These are phyloP conservation scores for Apiospora saccharicola DNA, from an alignment of 2,329 filamentous ascomycete species.

Conservation along the genomic window DNA sequence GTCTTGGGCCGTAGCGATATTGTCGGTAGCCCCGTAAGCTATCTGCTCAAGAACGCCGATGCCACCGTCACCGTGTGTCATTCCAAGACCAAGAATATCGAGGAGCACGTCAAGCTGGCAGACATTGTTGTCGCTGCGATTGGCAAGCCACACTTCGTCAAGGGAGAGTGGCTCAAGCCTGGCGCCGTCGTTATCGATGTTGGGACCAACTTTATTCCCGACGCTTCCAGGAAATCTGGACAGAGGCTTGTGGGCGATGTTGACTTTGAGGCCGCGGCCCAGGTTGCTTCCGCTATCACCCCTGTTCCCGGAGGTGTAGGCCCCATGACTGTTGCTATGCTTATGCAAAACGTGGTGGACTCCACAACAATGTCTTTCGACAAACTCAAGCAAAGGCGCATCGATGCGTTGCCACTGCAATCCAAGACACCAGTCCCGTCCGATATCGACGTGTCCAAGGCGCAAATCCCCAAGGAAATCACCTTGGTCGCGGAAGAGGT, in stretches of 20 bases:
- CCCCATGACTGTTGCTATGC: constrained; percentile 99
- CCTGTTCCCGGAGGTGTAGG: constrained; percentile 96
- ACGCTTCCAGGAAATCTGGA: constrained; percentile 89
- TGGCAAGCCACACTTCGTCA: constrained; percentile 85
- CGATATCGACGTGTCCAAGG: constrained; percentile 89
- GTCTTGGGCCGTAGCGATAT: constrained; percentile 96
- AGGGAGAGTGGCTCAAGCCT: constrained; percentile 94
- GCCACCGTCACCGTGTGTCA: constrained; percentile 97
- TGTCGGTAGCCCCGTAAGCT: constrained; percentile 95
- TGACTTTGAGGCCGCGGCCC: constrained; percentile 82
- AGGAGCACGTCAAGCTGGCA: constrained; percentile 78
- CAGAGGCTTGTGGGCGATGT: constrained; percentile 94
- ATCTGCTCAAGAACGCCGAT: constrained; percentile 92
- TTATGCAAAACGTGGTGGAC: constrained; percentile 93
- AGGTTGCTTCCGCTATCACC: constrained; percentile 92
- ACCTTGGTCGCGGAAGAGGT: constrained; percentile 84
- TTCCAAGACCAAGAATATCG: constrained; percentile 80
- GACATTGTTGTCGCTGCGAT: constrained; percentile 94
- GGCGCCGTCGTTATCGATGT: constrained; percentile 97
- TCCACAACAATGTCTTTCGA: constrained; percentile 84
- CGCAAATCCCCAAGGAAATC: constrained; percentile 91
- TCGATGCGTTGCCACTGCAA: constrained; percentile 84
- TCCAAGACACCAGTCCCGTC: constrained; percentile 86
- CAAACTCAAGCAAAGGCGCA: constrained; percentile 79
- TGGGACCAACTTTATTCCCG: constrained; percentile 93